Base-by-base conservation (phyloP, 371 early-diverging fungal genomes). In the Rhizopus microsporus region DNA sequence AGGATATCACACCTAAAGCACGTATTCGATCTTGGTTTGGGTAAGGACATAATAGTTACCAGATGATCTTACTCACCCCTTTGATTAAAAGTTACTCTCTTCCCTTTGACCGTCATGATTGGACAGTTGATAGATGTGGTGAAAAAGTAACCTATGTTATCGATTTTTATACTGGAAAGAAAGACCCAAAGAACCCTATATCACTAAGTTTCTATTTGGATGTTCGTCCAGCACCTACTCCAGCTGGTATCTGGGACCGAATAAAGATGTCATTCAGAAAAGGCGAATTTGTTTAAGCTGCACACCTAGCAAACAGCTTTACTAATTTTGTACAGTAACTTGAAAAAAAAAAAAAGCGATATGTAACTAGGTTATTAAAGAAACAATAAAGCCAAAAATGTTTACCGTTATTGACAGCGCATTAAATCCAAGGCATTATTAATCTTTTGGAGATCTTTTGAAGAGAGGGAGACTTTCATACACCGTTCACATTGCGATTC, bases 81-180 rank as follows among this genome's bases (percentile, higher is more conserved):
- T 8, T 29, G 40, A 6, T 13, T 16, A 9, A 7, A 53, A 83
- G 85, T 9, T 83, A 87, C 60, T 78, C 78, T 29, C 56, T 77
- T 51, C 97, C 98, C 0, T 98, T 98, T 71, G 98, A 98, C 67
- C 85, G 97, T 6, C 98, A 98, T 68, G 97, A 98, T 75, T 98
- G 98, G 98, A 87, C 88, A 1, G 88, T 98, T 4, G 95, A 97
- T 72, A 82, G 98, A 29, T 95, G 96, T 62, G 98, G 98, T 5
- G 88, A 86, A 65, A 79, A 83, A 12, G 93, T 96, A 10, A 84
- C 90, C 0, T 98, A 98, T 65, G 87, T 98, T 2, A 96, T 98
- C 57, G 98, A 98, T 62, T 98, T 92, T 69, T 98, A 98, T 63
- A 71, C 86, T 30, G 92, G 91, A 38, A 85, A 83, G 44, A 77